Evolutionary conservation across 1,139 yeast species (phyloP), one percentile per base, ranked within the genome.

Genomic region (Zygosaccharomyces pseudobailii): DNA sequence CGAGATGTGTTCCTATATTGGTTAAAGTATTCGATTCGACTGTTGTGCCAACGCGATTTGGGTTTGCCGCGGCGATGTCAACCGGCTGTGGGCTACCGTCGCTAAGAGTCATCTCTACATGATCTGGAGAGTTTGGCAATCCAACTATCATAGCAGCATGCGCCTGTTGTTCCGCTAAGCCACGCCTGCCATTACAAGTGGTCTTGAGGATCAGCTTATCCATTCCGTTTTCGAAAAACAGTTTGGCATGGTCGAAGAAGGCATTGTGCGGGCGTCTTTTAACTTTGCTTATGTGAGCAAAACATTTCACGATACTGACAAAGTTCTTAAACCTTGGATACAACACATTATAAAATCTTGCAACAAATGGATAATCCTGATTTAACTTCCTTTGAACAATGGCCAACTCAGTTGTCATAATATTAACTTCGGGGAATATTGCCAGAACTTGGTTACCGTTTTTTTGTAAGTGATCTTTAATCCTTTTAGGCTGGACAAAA

Each of bases 341-440:
- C n/a, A 85, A 65, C 3, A 82, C 65, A 52, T 82, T 70, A 10
- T 73, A 65, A 27, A 80, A 71, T 22, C 59, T 59, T 0, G 88
- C 86, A 3, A 56, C 54, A 38, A 80, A 67, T 47, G 71, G 79
- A 57, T 72, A 79, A 53, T 74, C 74, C 38, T 74, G 73, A 28
- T 78, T 69, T 49, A 81, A 73, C 38, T 73, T 71, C 37, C 71
- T 68, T 52, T 83, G 87, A 10, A 81, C 56, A 6, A 66, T 61
- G 0, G 71, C 62, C 27, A 75, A 72, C 31, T 72, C 73, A 4
- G 71, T 65, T 0, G 81, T 76, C 66, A 78, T 75, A 3, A 84
- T 78, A 58, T 84, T 85, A 2, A 84, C 90, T 62, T 85, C 94
- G 0, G 94, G 92, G 51, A 84, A 84, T 7, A 61, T 35, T 1